phyloP scores from a whole-genome alignment of 352 stramenopile genomes.

The Pythium scleroteichum region DNA sequence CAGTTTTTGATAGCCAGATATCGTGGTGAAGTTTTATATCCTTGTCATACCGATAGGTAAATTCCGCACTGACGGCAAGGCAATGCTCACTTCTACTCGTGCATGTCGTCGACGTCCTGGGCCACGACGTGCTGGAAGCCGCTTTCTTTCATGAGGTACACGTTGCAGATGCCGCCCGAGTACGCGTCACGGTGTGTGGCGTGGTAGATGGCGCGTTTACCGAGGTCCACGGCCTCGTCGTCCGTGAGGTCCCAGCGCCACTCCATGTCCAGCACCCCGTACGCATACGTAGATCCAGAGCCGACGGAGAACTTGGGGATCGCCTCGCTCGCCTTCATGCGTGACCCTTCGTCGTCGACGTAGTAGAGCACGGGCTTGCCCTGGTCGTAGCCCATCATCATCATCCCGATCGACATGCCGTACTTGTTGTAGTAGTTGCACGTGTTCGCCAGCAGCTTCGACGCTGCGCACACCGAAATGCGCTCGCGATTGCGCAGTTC shows the following conservation, averaged over 20 bases:
- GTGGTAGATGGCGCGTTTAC: conserved; percentile 98
- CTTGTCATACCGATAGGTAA: too few species aligned
- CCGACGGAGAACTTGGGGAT: conserved; percentile 98
- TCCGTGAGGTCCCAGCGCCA: conserved; percentile 96
- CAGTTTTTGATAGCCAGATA: too few species aligned
- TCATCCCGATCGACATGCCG: conserved; percentile 97
- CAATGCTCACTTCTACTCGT: conserved; percentile 80
- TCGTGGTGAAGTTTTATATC: too few species aligned
- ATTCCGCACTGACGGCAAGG: too few species aligned
- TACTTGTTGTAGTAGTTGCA: conserved; percentile 94
- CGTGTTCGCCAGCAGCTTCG: conserved; percentile 98
- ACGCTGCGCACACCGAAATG: conserved; percentile 97
- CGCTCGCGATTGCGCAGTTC: conserved; percentile 98
- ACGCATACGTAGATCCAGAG: conserved; percentile 98
- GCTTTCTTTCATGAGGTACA: conserved; percentile 97
- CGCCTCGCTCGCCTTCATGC: conserved; percentile 93
- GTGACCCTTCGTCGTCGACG: conserved; percentile 98
- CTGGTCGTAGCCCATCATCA: conserved; percentile 99
- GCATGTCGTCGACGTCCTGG: conserved; percentile 98
- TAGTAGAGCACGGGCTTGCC: conserved; percentile 99
- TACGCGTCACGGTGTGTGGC: conserved; percentile 98
- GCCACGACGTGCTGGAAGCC: conserved; percentile 96
- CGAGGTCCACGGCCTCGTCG: conserved; percentile 98
- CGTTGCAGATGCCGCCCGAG: conserved; percentile 95
- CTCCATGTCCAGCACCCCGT: conserved; percentile 97